A percentile compares a stretch with the other conserved stretches of the same genome.
Evolutionary conservation across 2,329 filamentous ascomycete species (phyloP).

Genomic region (Pseudophaeomoniella oleicola): DNA sequence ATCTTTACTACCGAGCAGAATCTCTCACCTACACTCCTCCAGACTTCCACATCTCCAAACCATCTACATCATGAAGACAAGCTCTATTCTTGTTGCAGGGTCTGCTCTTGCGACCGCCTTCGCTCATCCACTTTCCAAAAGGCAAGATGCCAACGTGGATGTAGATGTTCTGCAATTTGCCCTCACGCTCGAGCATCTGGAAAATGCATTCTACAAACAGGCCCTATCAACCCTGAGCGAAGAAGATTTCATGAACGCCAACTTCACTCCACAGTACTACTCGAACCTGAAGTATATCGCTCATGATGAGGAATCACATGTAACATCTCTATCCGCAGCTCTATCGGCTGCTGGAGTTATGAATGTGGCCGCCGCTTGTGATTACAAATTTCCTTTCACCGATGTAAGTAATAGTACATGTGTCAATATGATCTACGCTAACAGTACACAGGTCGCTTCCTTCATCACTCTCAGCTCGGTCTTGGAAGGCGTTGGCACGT

Average conservation of each 20-base stretch:
- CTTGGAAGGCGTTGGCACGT: slow-evolving; percentile 41
- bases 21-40: not conserved
- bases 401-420: no score
- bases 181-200: slow-evolving; percentile 50
- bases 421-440: not conserved
- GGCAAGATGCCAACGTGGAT: slow-evolving; percentile 34
- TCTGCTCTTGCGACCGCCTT: not conserved
- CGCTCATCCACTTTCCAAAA: slow-evolving; percentile 23
- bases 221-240: slow-evolving; percentile 54
- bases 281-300: slow-evolving; percentile 48
- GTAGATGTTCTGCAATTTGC: slow-evolving; percentile 41
- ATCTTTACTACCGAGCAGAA: not conserved
- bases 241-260: slow-evolving; percentile 49
- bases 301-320: slow-evolving; percentile 48
- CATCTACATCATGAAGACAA: slow-evolving; percentile 1
- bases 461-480: slow-evolving; percentile 58
- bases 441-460: slow-evolving; percentile 18
- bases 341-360: slow-evolving; percentile 48
- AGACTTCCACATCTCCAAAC: not conserved
- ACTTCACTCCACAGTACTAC: slow-evolving; percentile 40
- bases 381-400: slow-evolving; percentile 55
- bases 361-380: slow-evolving; percentile 50
- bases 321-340: slow-evolving; percentile 42
- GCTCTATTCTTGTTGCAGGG: not conserved
- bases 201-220: slow-evolving; percentile 57